Conservation (phyloP, 805 yeast genomes). For the Starmerella roubikii region DNA sequence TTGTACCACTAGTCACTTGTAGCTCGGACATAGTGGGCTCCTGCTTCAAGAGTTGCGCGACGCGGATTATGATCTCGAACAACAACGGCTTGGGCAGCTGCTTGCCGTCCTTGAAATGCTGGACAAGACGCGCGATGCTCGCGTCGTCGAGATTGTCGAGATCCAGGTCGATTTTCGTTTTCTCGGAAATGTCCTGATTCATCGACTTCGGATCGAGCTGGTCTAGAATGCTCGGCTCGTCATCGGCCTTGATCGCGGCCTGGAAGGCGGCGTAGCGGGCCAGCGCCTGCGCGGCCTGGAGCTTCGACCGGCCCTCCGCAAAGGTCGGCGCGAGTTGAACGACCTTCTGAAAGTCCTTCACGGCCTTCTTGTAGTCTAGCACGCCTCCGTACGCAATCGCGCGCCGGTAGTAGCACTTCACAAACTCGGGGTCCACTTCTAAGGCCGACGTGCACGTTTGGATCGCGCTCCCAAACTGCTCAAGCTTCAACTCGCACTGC, state of each 20-base stretch:
- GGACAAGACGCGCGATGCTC: conserved; percentile 53
- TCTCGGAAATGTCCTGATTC: conserved; percentile 34
- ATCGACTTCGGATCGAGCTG: conserved; percentile 26
- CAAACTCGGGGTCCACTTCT: conserved; percentile 46
- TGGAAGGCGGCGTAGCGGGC: conserved; percentile 69
- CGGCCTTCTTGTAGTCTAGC: conserved; percentile 60
- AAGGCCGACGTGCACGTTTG: conserved; percentile 66
- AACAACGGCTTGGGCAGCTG: conserved; percentile 70
- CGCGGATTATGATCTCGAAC: conserved; percentile 65
- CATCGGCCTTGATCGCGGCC: conserved; percentile 69
- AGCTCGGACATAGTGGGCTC: conserved; percentile 74
- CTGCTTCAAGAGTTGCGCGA: conserved; percentile 43
- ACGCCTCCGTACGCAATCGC: conserved; percentile 72
- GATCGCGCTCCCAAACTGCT: conserved; percentile 74
- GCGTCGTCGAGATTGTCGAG: conserved; percentile 35
- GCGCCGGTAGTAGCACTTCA: conserved; percentile 76
- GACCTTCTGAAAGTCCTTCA: conserved; percentile 51
- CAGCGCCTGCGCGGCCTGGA: conserved; percentile 48
- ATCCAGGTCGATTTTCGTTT: conserved; percentile 35
- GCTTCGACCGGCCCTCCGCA: conserved; percentile 46
- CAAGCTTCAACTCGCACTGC: conserved; percentile 74
- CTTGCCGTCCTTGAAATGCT: conserved; percentile 59
- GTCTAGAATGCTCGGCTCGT: conserved; percentile 37
- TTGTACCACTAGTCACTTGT: conserved; percentile 24
- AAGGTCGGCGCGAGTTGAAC: conserved; percentile 55